phyloP scores from a whole-genome alignment of 2,329 filamentous ascomycete species.

The Pseudovirgaria hyperparasitica region DNA sequence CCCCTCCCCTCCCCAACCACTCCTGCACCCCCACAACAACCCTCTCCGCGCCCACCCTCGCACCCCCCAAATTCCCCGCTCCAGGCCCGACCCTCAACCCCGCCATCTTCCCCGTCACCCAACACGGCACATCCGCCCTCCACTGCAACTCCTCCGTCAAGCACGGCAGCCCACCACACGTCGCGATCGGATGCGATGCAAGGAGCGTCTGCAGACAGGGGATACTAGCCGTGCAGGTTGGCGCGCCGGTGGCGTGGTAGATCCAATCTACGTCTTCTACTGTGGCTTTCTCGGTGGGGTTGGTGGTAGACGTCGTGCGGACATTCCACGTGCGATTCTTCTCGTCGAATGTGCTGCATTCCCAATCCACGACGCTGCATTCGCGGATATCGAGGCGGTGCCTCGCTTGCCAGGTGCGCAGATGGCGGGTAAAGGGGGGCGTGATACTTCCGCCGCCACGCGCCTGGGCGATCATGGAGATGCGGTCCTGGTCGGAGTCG shows the following conservation, averaged over 20 bases:
- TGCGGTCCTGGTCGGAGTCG: constrained; percentile 57
- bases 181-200: constrained; percentile 46
- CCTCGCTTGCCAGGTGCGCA: constrained; percentile 39
- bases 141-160: constrained; percentile 67
- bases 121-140: constrained; percentile 59
- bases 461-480: constrained; percentile 52
- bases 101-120: constrained; percentile 56
- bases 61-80: constrained; percentile 61
- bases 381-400: constrained; percentile 21
- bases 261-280: constrained; percentile 51
- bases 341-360: neutral
- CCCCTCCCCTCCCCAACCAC: constrained; percentile 26
- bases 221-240: constrained; percentile 47
- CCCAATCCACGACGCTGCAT: neutral
- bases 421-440: constrained; percentile 49
- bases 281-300: constrained; percentile 37
- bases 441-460: constrained; percentile 68
- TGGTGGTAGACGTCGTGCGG: constrained; percentile 20
- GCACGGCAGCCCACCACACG: constrained; percentile 55
- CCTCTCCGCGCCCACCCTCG: constrained; percentile 58
- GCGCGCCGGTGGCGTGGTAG: constrained; percentile 63
- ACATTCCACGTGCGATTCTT: neutral
- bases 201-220: constrained; percentile 50
- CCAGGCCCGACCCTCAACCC: constrained; percentile 58
- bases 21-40: constrained; percentile 60